Evolutionary conservation across 257 asterid genomes (phyloP).

Genomic region (Perilla frutescens): DNA sequence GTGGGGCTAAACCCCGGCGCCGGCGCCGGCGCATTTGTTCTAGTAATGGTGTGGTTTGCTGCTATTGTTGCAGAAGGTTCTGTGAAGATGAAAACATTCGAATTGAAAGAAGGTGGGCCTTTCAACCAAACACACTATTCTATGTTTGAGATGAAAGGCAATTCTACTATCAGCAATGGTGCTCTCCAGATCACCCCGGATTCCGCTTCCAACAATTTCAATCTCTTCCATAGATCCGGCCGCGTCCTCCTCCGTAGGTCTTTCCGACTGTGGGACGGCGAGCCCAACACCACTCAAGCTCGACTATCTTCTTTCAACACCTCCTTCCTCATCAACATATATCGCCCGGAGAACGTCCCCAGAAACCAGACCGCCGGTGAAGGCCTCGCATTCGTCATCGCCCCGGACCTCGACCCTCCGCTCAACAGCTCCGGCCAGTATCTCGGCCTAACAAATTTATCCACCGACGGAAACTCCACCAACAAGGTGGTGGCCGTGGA

Average conservation of each 20-base stretch:
- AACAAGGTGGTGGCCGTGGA: conserved; percentile 78
- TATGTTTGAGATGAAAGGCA: not conserved
- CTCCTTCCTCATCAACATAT: conserved; percentile 71
- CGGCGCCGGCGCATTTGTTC: too few species aligned
- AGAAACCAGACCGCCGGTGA: conserved; percentile 50
- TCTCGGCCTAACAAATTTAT: conserved; percentile 72
- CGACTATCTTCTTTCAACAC: conserved; percentile 67
- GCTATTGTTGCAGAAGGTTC: too few species aligned
- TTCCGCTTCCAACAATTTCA: conserved; percentile 33
- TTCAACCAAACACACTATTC: conserved; percentile 33
- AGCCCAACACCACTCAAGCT: not conserved
- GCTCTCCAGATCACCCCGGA: conserved; percentile 89
- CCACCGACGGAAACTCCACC: conserved; percentile 52
- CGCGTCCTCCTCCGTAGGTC: conserved; percentile 43
- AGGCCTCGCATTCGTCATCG: conserved; percentile 75
- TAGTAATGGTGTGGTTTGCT: too few species aligned
- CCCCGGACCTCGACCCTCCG: conserved; percentile 52
- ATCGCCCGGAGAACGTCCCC: not conserved
- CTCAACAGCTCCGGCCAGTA: conserved; percentile 63
- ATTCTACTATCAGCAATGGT: not conserved
- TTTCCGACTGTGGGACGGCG: conserved; percentile 69
- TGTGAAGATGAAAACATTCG: too few species aligned
- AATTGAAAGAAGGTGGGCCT: conserved; percentile 21
- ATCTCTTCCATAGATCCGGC: conserved; percentile 45
- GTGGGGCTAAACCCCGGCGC: too few species aligned